Percentiles rank a stretch among this genome's conserved stretches.
These are phyloP conservation scores for Fraxinus anomala DNA, from an alignment of 257 asterid species.

Conservation along the genomic window DNA sequence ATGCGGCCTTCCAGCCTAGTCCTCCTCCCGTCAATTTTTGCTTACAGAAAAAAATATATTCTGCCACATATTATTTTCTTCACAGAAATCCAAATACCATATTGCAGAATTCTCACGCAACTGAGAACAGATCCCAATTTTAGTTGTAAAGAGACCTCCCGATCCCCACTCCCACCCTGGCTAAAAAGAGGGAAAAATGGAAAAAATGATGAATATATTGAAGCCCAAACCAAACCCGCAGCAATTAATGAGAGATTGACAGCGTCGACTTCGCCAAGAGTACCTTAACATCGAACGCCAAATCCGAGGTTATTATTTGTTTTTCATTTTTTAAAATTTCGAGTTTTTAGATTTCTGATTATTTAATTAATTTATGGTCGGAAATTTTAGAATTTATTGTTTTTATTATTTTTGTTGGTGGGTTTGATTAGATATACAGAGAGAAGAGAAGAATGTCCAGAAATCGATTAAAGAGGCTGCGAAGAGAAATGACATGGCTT, in stretches of 20 bases:
- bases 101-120: constrained; percentile 33
- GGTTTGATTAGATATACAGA: constrained; percentile 43
- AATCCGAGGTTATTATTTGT: constrained; percentile 61
- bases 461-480: constrained; percentile 62
- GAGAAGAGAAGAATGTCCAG: constrained; percentile 56
- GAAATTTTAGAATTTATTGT: not conserved
- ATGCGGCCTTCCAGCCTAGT: constrained; percentile 14
- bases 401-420: constrained; percentile 12
- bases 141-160: not conserved
- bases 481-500: constrained; percentile 53
- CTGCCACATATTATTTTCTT: not conserved
- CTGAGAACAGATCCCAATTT: not conserved
- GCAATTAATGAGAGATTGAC: constrained; percentile 90
- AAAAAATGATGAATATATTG: constrained; percentile 69
- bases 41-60: not conserved
- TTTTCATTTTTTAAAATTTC: not conserved
- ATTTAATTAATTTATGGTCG: not conserved
- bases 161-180: not conserved
- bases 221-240: constrained; percentile 90
- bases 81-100: not conserved
- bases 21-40: constrained; percentile 18
- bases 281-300: constrained; percentile 92
- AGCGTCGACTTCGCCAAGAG: constrained; percentile 95
- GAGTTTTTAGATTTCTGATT: not conserved
- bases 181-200: constrained; percentile 43